phyloP scores from a whole-genome alignment of 148 eudicot species.

The Arbutus unedo region DNA sequence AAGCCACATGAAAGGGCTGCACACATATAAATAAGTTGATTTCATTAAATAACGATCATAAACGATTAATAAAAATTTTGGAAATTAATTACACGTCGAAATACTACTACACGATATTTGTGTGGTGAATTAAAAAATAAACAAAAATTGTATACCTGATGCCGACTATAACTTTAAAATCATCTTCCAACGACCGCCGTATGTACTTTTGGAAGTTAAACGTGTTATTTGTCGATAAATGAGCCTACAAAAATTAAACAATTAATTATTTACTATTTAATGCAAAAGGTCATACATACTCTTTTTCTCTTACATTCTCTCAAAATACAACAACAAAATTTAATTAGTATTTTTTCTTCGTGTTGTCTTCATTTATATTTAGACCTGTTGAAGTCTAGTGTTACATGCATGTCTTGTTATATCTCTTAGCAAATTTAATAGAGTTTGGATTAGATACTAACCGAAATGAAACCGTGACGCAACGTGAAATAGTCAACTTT shows the following conservation, averaged over 20 bases:
- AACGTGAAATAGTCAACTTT: constrained; percentile 43
- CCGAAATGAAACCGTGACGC: constrained; percentile 48
- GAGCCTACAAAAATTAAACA: constrained; percentile 26
- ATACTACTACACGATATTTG: not conserved
- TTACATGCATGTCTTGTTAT: too few relatives aligned
- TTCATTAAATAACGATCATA: not conserved
- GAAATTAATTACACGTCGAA: not conserved
- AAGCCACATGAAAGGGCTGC: constrained; percentile 48
- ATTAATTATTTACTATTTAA: not conserved
- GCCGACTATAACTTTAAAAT: constrained; percentile 41
- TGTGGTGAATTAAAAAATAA: not conserved
- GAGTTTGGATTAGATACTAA: constrained; percentile 11
- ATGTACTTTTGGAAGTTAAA: constrained; percentile 48
- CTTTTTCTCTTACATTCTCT: not conserved
- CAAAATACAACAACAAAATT: not conserved
- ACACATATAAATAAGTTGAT: not conserved
- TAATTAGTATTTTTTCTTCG: not conserved
- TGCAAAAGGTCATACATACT: not conserved
- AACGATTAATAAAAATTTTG: not conserved
- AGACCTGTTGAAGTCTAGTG: not conserved
- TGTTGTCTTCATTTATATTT: not conserved
- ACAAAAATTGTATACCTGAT: constrained; percentile 21
- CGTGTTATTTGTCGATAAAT: constrained; percentile 31
- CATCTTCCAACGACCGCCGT: constrained; percentile 45
- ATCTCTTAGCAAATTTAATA: too few relatives aligned